Evolutionary conservation across 768 basidiomycete genomes (phyloP).

Genomic region (Polyporus arcularius): DNA sequence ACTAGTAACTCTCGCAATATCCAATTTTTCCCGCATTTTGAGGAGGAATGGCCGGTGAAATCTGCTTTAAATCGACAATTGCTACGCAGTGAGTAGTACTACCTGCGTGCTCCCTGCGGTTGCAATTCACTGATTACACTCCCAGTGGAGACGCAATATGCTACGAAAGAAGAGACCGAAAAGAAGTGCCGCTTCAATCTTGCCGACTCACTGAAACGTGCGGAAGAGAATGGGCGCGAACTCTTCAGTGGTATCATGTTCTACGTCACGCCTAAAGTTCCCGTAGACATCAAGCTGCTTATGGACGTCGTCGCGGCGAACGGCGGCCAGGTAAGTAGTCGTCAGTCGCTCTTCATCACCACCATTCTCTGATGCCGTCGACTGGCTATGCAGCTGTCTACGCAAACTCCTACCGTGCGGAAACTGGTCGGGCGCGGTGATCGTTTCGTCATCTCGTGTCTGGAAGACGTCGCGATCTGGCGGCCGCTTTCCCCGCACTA

Average conservation of each 20-base stretch:
- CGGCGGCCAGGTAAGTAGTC: slow-evolving; percentile 66
- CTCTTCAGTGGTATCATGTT: slow-evolving; percentile 69
- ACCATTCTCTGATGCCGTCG: neutral
- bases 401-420: slow-evolving; percentile 54
- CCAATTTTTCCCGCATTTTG: too few species aligned
- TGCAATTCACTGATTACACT: neutral
- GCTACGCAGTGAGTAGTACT: too few species aligned
- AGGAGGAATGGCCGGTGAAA: too few species aligned
- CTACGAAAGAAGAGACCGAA: slow-evolving; percentile 67
- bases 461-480: slow-evolving; percentile 68
- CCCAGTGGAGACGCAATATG: slow-evolving; percentile 63
- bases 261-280: slow-evolving; percentile 71
- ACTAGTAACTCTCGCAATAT: too few species aligned
- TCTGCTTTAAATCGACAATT: too few species aligned
- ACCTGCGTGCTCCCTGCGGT: too few species aligned
- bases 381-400: slow-evolving; percentile 38
- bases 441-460: slow-evolving; percentile 68
- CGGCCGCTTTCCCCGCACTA: slow-evolving; percentile 52
- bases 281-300: slow-evolving; percentile 58
- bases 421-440: slow-evolving; percentile 49
- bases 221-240: slow-evolving; percentile 51
- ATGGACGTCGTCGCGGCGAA: slow-evolving; percentile 68
- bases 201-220: slow-evolving; percentile 56
- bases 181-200: slow-evolving; percentile 68
- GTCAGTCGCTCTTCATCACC: neutral